Conservation (phyloP, 192 early-diverging fungal species). For the Backusella sp. region DNA sequence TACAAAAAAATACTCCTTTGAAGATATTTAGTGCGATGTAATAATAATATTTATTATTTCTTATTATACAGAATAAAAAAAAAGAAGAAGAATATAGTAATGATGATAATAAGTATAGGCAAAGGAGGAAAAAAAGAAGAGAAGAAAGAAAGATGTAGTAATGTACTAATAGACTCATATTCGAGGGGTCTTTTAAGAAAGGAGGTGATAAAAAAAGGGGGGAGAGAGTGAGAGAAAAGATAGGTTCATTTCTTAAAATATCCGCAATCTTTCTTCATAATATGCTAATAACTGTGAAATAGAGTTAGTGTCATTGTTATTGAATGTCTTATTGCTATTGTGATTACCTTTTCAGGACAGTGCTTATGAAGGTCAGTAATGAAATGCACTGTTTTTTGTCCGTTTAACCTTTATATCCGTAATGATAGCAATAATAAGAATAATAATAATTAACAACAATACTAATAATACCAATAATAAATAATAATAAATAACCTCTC, state of each 20-base stretch:
- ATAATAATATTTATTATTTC: background rate
- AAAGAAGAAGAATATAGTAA: background rate
- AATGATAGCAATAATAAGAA: background rate
- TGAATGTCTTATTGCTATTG: background rate
- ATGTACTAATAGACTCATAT: background rate
- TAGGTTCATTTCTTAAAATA: background rate
- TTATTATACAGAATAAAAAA: background rate
- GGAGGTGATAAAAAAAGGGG: background rate
- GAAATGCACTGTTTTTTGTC: slow-evolving; percentile 5
- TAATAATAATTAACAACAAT: background rate
- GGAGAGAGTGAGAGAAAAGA: background rate
- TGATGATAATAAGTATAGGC: background rate
- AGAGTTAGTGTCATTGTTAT: background rate
- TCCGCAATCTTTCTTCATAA: slow-evolving; percentile 10
- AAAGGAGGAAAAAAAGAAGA: background rate
- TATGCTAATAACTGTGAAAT: background rate
- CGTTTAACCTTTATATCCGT: slow-evolving; percentile 3
- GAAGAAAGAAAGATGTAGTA: background rate
- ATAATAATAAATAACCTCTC: background rate
- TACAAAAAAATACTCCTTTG: background rate
- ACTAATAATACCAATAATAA: background rate
- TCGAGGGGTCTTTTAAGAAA: background rate
- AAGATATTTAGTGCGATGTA: background rate
- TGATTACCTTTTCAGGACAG: background rate
- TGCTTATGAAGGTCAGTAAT: slow-evolving; percentile 4